Evolutionary conservation across 1,284 basidiomycete genomes (phyloP), one percentile per base, ranked within the genome.

Genomic region (Puccinia hordei): DNA sequence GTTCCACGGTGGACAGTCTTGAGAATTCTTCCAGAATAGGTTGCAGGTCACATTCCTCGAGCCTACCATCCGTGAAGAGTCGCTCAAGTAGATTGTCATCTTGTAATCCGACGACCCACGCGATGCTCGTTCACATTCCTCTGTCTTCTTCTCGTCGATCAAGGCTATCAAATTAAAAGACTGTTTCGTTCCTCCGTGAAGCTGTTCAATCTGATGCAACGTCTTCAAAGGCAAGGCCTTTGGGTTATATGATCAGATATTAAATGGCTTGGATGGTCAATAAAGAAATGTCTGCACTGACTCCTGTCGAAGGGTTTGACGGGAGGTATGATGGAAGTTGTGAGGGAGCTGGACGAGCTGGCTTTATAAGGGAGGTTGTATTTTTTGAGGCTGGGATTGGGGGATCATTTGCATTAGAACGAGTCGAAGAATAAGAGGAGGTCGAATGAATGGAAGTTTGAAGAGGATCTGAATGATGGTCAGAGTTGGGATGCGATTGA

Each of bases 141-240:
- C 63, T 19, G 61, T 66, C 63, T 77, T 77, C n/a, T 77, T 77
- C 24, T 55, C 61, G n/a, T 65, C 61, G 19, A 77, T 77, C 3
- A 77, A 22, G 22, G 59, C 74, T 22, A 68, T 55, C 51, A 77
- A 1, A 55, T 66, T 77, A 19, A 77, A 68, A n/a, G 61, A 19
- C 13, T 15, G 19, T 5, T 27, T 41, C 27, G 2, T 13, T 27
- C 73, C 73, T 46, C 59, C 73, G 8, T 63, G 6, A 24, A 65
- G 63, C 41, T 61, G 30, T 9, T 75, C 57, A 2, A 66, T 66
- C 55, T 73, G 53, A 4, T 17, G 22, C 13, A 66, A 46, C n/a
- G 35, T 73, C 59, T 38, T 73, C 53, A 57, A 59, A 27, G 53
- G 72, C 2, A 12, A 13, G 35, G 17, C 30, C 59, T 61, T 4